Evolutionary conservation across 2,329 filamentous ascomycete species (phyloP).

Genomic region (Diaporthe destruens): DNA sequence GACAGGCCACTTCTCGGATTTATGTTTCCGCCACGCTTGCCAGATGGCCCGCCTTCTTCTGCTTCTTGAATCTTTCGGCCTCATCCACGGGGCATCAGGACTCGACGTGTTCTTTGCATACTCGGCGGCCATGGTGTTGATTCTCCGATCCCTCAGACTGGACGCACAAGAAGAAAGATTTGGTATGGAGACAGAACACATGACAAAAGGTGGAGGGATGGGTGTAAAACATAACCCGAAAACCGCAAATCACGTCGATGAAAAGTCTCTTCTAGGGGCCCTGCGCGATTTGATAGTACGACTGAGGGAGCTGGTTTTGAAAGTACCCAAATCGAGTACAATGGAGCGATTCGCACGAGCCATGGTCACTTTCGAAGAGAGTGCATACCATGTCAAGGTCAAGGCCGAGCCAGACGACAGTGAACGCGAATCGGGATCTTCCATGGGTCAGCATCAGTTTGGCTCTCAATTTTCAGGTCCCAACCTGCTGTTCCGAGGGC

Average conservation of each 20-base stretch:
- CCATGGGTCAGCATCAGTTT: background rate
- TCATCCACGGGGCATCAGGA: conserved; percentile 52
- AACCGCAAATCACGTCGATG: background rate
- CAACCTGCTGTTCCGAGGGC: conserved; percentile 10
- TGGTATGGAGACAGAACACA: background rate
- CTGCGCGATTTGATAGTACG: background rate
- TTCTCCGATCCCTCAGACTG: conserved; percentile 12
- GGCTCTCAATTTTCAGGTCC: background rate
- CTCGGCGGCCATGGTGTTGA: conserved; percentile 14
- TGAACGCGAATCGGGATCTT: background rate
- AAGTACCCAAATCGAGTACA: conserved; percentile 28
- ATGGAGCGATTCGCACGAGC: conserved; percentile 37
- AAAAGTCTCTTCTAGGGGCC: background rate
- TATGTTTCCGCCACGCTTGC: conserved; percentile 49
- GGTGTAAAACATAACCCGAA: background rate
- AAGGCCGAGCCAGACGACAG: background rate
- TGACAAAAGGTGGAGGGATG: background rate
- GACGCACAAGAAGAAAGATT: background rate
- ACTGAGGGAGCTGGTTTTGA: conserved; percentile 22
- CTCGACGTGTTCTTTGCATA: conserved; percentile 45
- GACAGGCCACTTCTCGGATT: conserved; percentile 34
- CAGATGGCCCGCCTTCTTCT: conserved; percentile 50
- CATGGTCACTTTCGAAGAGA: conserved; percentile 39
- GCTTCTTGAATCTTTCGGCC: conserved; percentile 50
- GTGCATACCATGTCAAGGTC: conserved; percentile 25